Percentiles rank a stretch among this genome's conserved stretches.
Conservation (phyloP, 139 green algal species). For the Volvox reticuliferus region DNA sequence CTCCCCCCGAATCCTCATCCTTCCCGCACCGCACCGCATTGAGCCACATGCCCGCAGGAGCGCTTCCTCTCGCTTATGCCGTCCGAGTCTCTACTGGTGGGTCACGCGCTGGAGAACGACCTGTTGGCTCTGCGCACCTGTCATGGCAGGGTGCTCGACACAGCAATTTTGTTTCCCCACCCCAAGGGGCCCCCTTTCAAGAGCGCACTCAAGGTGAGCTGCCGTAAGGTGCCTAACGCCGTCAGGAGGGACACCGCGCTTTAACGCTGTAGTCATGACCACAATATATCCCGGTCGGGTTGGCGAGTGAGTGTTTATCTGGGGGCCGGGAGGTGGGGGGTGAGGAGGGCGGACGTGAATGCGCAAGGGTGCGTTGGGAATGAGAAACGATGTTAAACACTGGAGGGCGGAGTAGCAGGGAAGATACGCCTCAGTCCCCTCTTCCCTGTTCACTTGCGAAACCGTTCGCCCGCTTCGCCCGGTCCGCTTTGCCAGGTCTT, state of each 20-base stretch:
- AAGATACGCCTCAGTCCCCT: no score
- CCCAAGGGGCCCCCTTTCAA: conserved; percentile 82
- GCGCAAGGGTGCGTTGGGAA: no score
- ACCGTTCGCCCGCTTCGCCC: neutral
- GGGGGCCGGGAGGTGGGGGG: no score
- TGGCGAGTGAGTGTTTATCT: neutral
- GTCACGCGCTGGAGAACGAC: conserved; percentile 95
- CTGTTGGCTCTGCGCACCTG: conserved; percentile 77
- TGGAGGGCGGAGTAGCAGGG: no score
- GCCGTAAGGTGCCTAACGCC: no score
- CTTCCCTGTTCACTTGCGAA: no score
- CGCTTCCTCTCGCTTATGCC: conserved; percentile 61
- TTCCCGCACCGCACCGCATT: neutral
- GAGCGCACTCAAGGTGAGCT: conserved; percentile 67
- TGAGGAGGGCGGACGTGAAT: neutral
- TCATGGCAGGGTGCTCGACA: conserved; percentile 86
- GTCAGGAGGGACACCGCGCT: no score
- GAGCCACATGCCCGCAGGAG: conserved; percentile 21
- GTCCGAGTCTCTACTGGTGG: conserved; percentile 86
- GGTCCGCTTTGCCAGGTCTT: conserved; percentile 56
- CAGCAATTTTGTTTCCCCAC: conserved; percentile 85
- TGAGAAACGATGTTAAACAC: no score
- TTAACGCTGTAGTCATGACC: no score
- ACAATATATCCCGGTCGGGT: neutral
- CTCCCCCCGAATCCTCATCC: neutral